Evolutionary conservation across 768 basidiomycete genomes (phyloP), one percentile per base, ranked within the genome.

Genomic region (Trametes gibbosa): DNA sequence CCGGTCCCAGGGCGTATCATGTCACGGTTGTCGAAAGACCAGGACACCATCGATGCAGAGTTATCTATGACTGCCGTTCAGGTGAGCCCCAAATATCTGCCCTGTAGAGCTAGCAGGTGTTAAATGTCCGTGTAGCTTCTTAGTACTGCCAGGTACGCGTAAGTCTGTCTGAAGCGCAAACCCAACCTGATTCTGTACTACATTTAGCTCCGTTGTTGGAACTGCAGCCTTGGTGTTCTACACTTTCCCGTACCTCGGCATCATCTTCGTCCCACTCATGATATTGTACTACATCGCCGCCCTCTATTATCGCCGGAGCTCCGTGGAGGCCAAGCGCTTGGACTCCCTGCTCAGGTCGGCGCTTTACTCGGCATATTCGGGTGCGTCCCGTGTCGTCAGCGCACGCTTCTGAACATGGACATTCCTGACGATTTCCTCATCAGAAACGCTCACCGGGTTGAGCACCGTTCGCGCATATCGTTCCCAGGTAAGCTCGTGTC

Each of bases 291-390:
- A 80, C 67, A 63, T 76, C 42, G 79, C 77, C 9, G 80, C 79
- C 12, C 63, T 79, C 16, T 88, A 80, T 65, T 87, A 88, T 65
- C 77, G 85, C 24, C 76, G 80, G 8, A 81, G 79, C 0, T 86
- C 85, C 0, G 83, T 87, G 2, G 85, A 86, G 65, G 79, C 82
- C 2, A 86, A 88, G 66, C 80, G 86, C 17, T 70, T 86, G 23
- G 86, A 87, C 65, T 86, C 85, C 0, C 63, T 86, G 23, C 72
- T 86, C 66, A 78, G 86, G 10, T 87, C 86, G 0, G 67, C 74
- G 3, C 70, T 87, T 39, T 86, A 84, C 66, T 75, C 79, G 1
- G 80, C 84, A 1, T 84, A 81, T 64, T 78, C 83, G 17, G 85
- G 84, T 83, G 58, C 39, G 67, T 56, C 14, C 23, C 72, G 37